Base-by-base conservation (phyloP, 768 basidiomycete species). In the Lentinula edodes region DNA sequence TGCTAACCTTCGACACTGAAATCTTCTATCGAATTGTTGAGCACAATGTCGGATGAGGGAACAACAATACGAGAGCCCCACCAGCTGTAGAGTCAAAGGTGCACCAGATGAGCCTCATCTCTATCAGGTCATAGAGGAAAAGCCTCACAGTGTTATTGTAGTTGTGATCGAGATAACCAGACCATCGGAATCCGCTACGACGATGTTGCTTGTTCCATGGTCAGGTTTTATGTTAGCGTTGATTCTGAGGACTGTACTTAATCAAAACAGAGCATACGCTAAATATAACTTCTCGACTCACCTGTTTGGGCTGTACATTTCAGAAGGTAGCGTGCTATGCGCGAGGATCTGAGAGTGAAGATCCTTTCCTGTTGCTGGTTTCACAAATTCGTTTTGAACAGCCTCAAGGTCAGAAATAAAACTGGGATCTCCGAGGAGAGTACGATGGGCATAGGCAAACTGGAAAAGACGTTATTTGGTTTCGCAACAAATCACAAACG, bases 21-120 rank as follows among this genome's bases (percentile, higher is more conserved):
- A 23, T 54, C 58, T 32, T 61, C 60, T 15, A 61, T 61, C 15
- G 41, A 52, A 38, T 53, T 34, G 28, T 61, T 61, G n/a, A 61
- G 60, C 16, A 61, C 60, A 12, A 61, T 53, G 9, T 52, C 60
- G 23, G 60, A 51, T 15, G 60, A 39, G 18, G 60, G 51, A 2
- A 52, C 39, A 16, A 61, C 52, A 18, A 61, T 61, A 16, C 60
- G 60, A n/a, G 60, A 61, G 13, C 60, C 60, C 60, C 60, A 61
- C 53, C 53, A 54, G 15, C 53, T 54, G 10, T 18, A 28, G 9
- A 28, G 32, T 18, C 34, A 23, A n/a, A 48, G n/a, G 15, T 10
- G 9, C 13, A 52, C 10, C 13, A 52, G 23, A 9, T 32, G 15
- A 41, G 39, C 39, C 39, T 43, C 46, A 23, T 8, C 38, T 39